These are phyloP conservation scores for Flaveria linearis DNA, from an alignment of 129 eudicot genomes.

Conservation along the genomic window DNA sequence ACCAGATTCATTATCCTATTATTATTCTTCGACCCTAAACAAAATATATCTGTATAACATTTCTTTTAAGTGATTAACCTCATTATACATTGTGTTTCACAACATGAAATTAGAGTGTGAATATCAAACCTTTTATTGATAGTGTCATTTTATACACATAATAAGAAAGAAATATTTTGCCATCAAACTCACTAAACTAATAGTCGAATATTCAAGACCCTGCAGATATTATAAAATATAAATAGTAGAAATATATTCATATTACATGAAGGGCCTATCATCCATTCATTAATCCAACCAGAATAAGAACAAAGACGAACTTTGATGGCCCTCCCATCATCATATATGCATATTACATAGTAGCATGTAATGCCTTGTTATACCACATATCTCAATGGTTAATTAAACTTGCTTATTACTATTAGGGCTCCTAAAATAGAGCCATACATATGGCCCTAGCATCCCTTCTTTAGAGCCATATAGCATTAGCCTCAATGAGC, in stretches of 20 bases:
- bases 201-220: no score
- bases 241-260: neutral
- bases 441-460: no score
- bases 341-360: neutral
- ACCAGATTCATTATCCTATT: no score
- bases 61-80: no score
- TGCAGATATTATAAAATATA: neutral
- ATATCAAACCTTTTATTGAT: no score
- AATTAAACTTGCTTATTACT: neutral
- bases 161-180: no score
- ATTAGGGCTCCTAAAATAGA: neutral
- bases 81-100: no score
- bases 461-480: slow-evolving; percentile 31
- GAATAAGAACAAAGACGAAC: neutral
- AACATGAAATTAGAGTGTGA: no score
- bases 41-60: no score
- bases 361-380: neutral
- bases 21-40: no score
- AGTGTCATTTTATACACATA: no score
- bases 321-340: neutral
- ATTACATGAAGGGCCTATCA: neutral
- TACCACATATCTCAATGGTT: slow-evolving; percentile 1
- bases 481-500: slow-evolving; percentile 47
- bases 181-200: no score
- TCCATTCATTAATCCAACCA: neutral